Evolutionary conservation across 768 basidiomycete genomes (phyloP), one percentile per base, ranked within the genome.

Genomic region (Boletus tomentosulus): DNA sequence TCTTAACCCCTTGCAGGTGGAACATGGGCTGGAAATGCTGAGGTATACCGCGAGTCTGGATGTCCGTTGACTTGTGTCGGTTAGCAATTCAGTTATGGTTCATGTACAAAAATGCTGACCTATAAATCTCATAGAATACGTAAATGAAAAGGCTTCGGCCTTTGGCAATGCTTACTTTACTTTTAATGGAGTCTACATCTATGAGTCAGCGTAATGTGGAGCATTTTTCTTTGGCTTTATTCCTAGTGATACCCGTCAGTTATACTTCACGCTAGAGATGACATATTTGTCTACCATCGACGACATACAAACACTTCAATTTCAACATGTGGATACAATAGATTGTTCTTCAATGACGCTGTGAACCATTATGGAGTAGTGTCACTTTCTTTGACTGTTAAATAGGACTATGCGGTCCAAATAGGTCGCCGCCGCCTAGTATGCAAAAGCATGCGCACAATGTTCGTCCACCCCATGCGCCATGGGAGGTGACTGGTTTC

Each of bases 91-190:
- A 35, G n/a, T n/a, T 16, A 38, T 35, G n/a, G 27, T 47, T 24
- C 19, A 28, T 11, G 11, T 6, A 4, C 7, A n/a, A 22, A 42
- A 31, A 12, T n/a, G 13, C 50, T 51, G 0, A 51, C 19, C 39
- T 6, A 34, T 42, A 2, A 41, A 13, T 34, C 13, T 34, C 13
- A 57, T 24, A 72, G 70, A 65, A 46, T 69, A 62, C 44, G 76
- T 78, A 12, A 52, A 68, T 54, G 60, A 67, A 39, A 72, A 73
- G 48, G 76, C 77, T 0, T 51, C 50, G 0, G 75, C 75, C 4
- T 78, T 78, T 52, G 4, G 39, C 2, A 61, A 74, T 10, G 75
- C 77, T 6, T 77, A 71, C 56, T 78, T 75, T 54, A 70, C 70
- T 13, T 68, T 78, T 59, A 71, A 71, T 16, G 59, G 66, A 7